Base-by-base conservation (phyloP, 2,329 filamentous ascomycete species). In the Ophiostoma angusticollis region DNA sequence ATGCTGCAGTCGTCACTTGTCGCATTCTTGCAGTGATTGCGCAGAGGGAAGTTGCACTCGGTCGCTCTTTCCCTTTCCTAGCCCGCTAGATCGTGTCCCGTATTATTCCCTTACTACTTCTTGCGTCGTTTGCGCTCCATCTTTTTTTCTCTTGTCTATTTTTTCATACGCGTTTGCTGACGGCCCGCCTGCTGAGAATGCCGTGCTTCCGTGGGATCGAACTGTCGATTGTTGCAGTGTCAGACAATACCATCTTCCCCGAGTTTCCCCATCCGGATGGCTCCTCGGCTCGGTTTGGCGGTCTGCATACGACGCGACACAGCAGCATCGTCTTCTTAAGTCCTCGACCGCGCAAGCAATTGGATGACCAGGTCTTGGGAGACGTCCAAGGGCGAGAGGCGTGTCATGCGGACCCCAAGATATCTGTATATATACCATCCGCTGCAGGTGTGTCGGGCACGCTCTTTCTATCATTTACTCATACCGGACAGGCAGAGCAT, bases 401-500 rank as follows among this genome's bases (percentile, higher is more conserved):
- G n/a, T n/a, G n/a, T n/a, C 35, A 31, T 58, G 45, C 41, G 46
- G 57, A 61, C 12, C 61, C 70, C 2, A 60, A 52, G 4, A 56
- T 67, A 17, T 70, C 72, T 2, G 70, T 75, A 24, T 76, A 76
- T 46, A 62, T 76, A 11, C 69, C 72, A 2, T 73, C 71, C 0
- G 50, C 62, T 4, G 62, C 70, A 52, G 70, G 71, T 72, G 51
- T 41, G 53, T 45, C 7, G 31, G 16, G 3, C 12, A 12, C 13
- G 12, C 35, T n/a, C 17, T 32, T 30, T n/a, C 18, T 21, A 7
- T 9, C 32, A 18, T 18, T 23, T 27, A 21, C 28, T 21, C 12
- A 17, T 29, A 41, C 17, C n/a, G n/a, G n/a, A n/a, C n/a, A n/a
- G n/a, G n/a, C n/a, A n/a, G n/a, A n/a, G n/a, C n/a, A n/a, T n/a